Evolutionary conservation across 345 rosid species (phyloP), one percentile per base, ranked within the genome.

Genomic region (Moricandia arvensis): DNA sequence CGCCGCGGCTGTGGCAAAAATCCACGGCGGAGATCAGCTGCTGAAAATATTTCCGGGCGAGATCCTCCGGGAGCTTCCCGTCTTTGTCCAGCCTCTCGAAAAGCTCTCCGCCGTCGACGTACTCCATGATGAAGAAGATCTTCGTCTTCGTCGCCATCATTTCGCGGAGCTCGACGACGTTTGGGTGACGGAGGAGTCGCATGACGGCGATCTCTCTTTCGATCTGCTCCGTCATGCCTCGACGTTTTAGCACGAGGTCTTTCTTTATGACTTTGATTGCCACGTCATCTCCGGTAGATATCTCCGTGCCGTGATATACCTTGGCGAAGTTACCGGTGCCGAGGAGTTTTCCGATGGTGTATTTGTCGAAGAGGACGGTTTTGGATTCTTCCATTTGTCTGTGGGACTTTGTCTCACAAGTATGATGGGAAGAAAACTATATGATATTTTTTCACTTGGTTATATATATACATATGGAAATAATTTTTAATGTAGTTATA

Each of bases 281-380:
- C 27, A 89, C 96, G 51, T 82, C 72, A 66, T 86, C 90, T 0
- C 83, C 85, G 0, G 87, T 78, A 5, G 76, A 60, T 4, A 86
- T 66, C n/a, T 85, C 79, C 15, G 80, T 86, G 7, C 91, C 96
- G 31, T 85, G 79, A 21, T 87, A 89, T 0, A 93, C 98, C 59
- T 93, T 91, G 4, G 97, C 97, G 77, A 93, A 91, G 58, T 90
- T 85, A 0, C 98, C 98, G 37, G 89, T 87, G 0, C 98, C 98
- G 12, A 91, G 63, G 2, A 93, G 18, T 71, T 80, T 75, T 30
- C 93, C 97, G 79, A 88, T 76, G 75, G 80, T 84, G 75, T 93
- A 89, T 75, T 84, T 89, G 51, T 87, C 89, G 29, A 91, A 87
- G 38, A 93, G 18, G 18, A 80, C 68, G 16, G 24, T 51, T 29